Conservation (phyloP, 768 basidiomycete genomes). For the Auricularia auricula-judae region DNA sequence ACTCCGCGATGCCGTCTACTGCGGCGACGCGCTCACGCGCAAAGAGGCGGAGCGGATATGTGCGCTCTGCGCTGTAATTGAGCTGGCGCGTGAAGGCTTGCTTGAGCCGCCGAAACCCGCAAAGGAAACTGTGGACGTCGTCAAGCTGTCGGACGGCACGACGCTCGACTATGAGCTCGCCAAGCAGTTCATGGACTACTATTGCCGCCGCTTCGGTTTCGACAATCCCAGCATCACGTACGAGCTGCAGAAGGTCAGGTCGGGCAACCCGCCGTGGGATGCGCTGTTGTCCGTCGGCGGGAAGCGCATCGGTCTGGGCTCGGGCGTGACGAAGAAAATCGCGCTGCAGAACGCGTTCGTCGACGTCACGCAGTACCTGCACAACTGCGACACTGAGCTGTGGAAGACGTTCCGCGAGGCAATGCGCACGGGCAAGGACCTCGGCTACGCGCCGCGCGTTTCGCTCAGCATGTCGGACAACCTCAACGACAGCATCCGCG, state of each 20-base stretch:
- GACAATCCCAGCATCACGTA: slow-evolving; percentile 60
- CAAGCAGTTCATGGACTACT: slow-evolving; percentile 89
- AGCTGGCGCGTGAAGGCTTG: slow-evolving; percentile 29
- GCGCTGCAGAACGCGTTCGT: slow-evolving; percentile 68
- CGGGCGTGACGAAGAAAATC: slow-evolving; percentile 54
- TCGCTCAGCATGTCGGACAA: slow-evolving; percentile 49
- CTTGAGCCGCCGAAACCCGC: neutral
- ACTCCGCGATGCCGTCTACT: neutral
- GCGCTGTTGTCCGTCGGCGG: slow-evolving; percentile 67
- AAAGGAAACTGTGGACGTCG: slow-evolving; percentile 13
- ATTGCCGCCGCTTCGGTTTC: slow-evolving; percentile 72
- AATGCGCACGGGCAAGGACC: slow-evolving; percentile 51
- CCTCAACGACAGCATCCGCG: slow-evolving; percentile 59
- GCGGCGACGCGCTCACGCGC: slow-evolving; percentile 48
- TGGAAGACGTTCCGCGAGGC: slow-evolving; percentile 64
- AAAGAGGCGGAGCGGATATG: slow-evolving; percentile 68
- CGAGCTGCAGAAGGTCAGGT: slow-evolving; percentile 21
- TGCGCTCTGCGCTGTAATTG: slow-evolving; percentile 60
- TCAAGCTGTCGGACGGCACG: slow-evolving; percentile 49
- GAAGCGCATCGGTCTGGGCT: slow-evolving; percentile 73
- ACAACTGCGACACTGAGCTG: slow-evolving; percentile 67
- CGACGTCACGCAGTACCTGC: slow-evolving; percentile 80
- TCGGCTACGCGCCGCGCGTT: slow-evolving; percentile 62
- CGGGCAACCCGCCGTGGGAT: slow-evolving; percentile 40
- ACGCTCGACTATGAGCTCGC: slow-evolving; percentile 60